These are phyloP conservation scores for Ustilago shanxiensis DNA, from an alignment of 1,284 basidiomycete genomes.

Conservation along the genomic window DNA sequence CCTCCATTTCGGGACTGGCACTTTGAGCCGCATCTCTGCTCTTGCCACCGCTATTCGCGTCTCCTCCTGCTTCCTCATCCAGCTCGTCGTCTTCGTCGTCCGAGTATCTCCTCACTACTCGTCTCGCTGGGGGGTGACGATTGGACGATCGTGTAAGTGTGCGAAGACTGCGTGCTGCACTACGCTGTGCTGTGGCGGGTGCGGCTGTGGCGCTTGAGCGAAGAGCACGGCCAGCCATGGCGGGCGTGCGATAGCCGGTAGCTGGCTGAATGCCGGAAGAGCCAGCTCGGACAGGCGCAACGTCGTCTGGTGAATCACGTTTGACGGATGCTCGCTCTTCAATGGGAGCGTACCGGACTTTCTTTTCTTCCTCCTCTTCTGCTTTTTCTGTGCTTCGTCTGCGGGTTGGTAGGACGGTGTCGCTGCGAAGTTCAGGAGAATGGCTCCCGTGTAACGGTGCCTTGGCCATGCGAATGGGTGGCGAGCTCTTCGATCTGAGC, in stretches of 20 bases:
- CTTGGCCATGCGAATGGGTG: slow-evolving; percentile 26
- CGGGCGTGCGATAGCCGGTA: slow-evolving; percentile 49
- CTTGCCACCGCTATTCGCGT: slow-evolving; percentile 20
- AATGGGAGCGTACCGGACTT: slow-evolving; percentile 37
- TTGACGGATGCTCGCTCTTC: slow-evolving; percentile 40
- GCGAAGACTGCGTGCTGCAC: slow-evolving; percentile 47
- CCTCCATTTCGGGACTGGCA: slow-evolving; percentile 23
- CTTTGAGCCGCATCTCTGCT: slow-evolving; percentile 30
- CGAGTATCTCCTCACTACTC: slow-evolving; percentile 57
- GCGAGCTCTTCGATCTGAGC: slow-evolving; percentile 41
- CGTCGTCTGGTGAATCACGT: slow-evolving; percentile 36
- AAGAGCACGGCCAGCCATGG: slow-evolving; percentile 44
- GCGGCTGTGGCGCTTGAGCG: slow-evolving; percentile 32
- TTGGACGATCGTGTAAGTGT: slow-evolving; percentile 48
- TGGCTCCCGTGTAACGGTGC: slow-evolving; percentile 8
- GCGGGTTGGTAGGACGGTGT: slow-evolving; percentile 18
- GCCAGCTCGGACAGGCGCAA: slow-evolving; percentile 4
- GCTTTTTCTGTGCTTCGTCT: slow-evolving; percentile 33
- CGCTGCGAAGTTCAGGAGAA: slow-evolving; percentile 24
- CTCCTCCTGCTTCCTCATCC: slow-evolving; percentile 39
- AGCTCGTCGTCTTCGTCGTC: slow-evolving; percentile 63
- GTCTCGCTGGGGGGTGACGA: slow-evolving; percentile 54
- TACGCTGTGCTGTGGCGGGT: slow-evolving; percentile 37
- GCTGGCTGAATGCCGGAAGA: slow-evolving; percentile 24
- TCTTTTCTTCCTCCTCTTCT: slow-evolving; percentile 42